Evolutionary conservation across 495 filamentous ascomycete species (phyloP), one percentile per base, ranked within the genome.

Genomic region (Aspergillus sclerotiicarbonarius): DNA sequence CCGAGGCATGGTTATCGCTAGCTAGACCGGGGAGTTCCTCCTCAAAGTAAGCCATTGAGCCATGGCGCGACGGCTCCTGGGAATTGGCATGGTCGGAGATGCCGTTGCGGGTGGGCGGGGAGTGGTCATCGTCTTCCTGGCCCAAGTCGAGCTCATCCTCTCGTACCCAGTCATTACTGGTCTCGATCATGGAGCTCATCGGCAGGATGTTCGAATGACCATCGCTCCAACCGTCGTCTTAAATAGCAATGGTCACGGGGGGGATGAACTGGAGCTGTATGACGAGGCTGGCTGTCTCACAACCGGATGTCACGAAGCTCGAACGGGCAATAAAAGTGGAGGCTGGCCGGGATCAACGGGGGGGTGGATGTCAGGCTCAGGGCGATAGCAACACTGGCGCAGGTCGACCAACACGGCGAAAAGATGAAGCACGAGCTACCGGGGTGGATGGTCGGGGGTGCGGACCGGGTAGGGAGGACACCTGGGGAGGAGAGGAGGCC

Each of bases 121-220:
- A 48, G 30, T 57, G 56, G 35, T 71, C 67, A 30, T 64, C 66
- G 35, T 71, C 68, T 35, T 74, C 69, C 46, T 69, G 69, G 44
- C 73, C 75, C 61, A 77, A 67, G 62, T 78, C 76, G 64, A 78
- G 74, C 70, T 76, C 73, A 69, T 78, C 76, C 68, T 78, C 75
- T 67, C 67, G 70, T 70, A 65, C 68, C 73, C 74, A 65, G 57
- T 66, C 74, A 67, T 74, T 70, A 61, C 63, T 74, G 73, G 71
- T 71, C 75, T 78, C 75, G 64, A 73, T 70, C 74, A 69, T 78
- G 73, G 74, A 77, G 76, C 76, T 77, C 76, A 79, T 79, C 73
- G 70, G 75, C 70, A 65, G 62, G 51, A 62, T 69, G 62, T 64
- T 67, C 62, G 71, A 71, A 71, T 74, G 73, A 67, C 67, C 76